Conservation (phyloP, 352 stramenopile genomes). For the Phytophthora citrophthora region DNA sequence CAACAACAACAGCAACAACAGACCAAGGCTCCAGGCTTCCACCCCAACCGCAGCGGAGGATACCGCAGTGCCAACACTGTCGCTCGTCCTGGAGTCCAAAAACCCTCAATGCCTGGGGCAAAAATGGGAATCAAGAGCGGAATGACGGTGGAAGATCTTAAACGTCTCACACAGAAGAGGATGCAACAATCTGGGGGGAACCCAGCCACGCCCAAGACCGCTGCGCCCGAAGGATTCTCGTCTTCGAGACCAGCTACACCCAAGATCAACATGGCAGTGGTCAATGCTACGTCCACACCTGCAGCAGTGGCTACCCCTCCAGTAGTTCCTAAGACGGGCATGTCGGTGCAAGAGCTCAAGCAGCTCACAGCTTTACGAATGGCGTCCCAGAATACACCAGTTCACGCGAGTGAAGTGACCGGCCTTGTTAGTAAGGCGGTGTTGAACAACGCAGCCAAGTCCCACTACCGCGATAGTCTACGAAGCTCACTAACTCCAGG, state of each 20-base stretch:
- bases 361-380: slow-evolving; percentile 83
- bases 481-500: slow-evolving; percentile 62
- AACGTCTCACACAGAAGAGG: slow-evolving; percentile 84
- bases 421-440: slow-evolving; percentile 79
- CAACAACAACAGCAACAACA: slow-evolving; percentile 19
- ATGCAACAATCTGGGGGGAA: slow-evolving; percentile 71
- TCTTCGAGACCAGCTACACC: slow-evolving; percentile 52
- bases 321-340: slow-evolving; percentile 76
- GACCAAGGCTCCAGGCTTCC: slow-evolving; percentile 35
- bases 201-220: slow-evolving; percentile 45
- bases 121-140: slow-evolving; percentile 91
- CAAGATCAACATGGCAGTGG: slow-evolving; percentile 68
- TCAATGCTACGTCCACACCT: slow-evolving; percentile 45
- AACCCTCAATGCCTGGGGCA: slow-evolving; percentile 42
- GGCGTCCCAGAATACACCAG: slow-evolving; percentile 68
- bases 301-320: slow-evolving; percentile 36
- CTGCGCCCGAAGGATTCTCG: slow-evolving; percentile 24
- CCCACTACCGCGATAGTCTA: slow-evolving; percentile 76
- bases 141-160: slow-evolving; percentile 90
- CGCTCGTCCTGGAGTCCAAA: slow-evolving; percentile 26
- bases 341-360: slow-evolving; percentile 89
- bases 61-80: slow-evolving; percentile 27
- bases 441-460: slow-evolving; percentile 78
- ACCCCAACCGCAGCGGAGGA: slow-evolving; percentile 26
- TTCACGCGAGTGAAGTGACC: slow-evolving; percentile 71